A percentile compares a stretch with the other conserved stretches of the same genome.
Conservation (phyloP, 495 filamentous ascomycete genomes). For the Aspergillus bertholletiae region DNA sequence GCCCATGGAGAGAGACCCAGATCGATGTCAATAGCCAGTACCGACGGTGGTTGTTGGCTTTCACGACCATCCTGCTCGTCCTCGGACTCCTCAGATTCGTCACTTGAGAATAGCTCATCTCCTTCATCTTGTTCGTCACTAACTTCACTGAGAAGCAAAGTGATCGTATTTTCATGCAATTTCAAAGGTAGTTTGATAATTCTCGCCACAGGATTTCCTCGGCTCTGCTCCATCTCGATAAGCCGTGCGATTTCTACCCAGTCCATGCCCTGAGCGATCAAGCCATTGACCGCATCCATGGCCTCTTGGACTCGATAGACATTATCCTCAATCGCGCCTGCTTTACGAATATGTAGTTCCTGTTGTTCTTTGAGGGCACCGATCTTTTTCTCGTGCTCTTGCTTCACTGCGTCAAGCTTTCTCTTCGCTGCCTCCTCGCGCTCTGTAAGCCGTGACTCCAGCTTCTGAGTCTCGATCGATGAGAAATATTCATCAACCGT, state of each 20-base stretch:
- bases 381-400: constrained; percentile 79
- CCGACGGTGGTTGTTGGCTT: constrained; percentile 25
- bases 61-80: constrained; percentile 36
- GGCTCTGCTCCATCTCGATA: constrained; percentile 78
- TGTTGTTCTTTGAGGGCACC: constrained; percentile 77
- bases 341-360: constrained; percentile 81
- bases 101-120: constrained; percentile 48
- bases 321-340: constrained; percentile 85
- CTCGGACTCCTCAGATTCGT: constrained; percentile 63
- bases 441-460: constrained; percentile 78
- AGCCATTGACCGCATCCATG: constrained; percentile 82
- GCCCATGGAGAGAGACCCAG: constrained; percentile 77
- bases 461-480: constrained; percentile 88
- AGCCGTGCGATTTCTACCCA: constrained; percentile 88
- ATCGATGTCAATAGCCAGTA: constrained; percentile 76
- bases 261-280: constrained; percentile 92
- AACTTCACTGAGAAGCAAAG: constrained; percentile 70
- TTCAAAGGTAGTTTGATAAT: constrained; percentile 87
- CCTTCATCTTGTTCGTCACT: constrained; percentile 54
- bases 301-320: constrained; percentile 85
- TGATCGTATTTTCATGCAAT: constrained; percentile 83
- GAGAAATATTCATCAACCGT: constrained; percentile 97
- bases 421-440: constrained; percentile 74
- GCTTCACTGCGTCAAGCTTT: constrained; percentile 75
- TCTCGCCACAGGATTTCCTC: constrained; percentile 79